Base-by-base conservation (phyloP, 805 yeast species). In the Maudiozyma barnettii region DNA sequence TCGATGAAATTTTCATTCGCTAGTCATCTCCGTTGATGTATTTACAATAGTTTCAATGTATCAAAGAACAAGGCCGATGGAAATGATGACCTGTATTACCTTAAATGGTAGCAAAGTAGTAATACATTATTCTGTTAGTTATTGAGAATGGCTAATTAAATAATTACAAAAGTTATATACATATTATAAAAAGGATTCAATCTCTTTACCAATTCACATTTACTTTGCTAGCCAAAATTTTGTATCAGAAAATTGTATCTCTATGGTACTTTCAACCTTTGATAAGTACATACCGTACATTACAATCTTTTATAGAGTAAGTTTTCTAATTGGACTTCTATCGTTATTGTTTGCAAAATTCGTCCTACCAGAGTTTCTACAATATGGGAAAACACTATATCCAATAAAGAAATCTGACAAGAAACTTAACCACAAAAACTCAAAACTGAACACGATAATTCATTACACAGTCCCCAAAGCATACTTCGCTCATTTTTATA, bases 401-500 rank as follows among this genome's bases (percentile, higher is more conserved):
- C 4, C 14, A 3, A 14, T n/a, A 10, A 18, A 26, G 30, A 26
- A 3, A 26, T 26, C 30, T 26, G 8, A n/a, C 19, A 16, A 40
- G 31, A 26, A 16, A 23, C n/a, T 21, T 33, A 66, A 68, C 52
- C 73, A 74, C 53, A 78, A 78, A 74, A 75, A 54, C 72, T 77
- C 0, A 49, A 64, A 30, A 45, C 33, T 56, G 9, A 21, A 53
- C 3, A 45, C 31, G 1, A 37, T 68, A 1, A 50, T 61, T 9
- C 57, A 58, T 9, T 47, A 70, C 13, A 77, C 78, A 12, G 82
- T 82, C 0, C 85, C 88, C 0, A 84, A 82, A 57, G 52, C 71
- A 12, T 78, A 73, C 72, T 84, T 84, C 56, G 56, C 66, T 2
- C 88, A 84, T 55, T 84, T 79, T 54, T 84, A 84, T 60, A 49